Base-by-base conservation (phyloP, 495 filamentous ascomycete genomes). In the Podospora australis region DNA sequence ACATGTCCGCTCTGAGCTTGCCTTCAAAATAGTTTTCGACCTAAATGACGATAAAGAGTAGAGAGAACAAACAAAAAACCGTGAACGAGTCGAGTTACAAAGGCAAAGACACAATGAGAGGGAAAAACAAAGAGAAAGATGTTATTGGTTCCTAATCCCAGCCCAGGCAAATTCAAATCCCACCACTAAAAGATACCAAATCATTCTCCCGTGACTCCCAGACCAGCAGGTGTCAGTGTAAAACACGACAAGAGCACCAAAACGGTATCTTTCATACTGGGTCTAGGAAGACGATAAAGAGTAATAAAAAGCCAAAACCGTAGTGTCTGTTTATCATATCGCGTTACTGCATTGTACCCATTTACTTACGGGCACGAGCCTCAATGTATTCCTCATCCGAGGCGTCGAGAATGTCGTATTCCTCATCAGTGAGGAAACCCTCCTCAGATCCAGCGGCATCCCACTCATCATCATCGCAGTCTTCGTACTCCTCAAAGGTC, bases 401-500 rank as follows among this genome's bases (percentile, higher is more conserved):
- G 19, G 90, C 94, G 70, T 95, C 88, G 22, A 97, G 82, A 52
- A 97, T 84, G 54, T 98, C 92, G 57, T 96, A 98, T 70, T 98
- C 92, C 57, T 97, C 92, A 55, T 98, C 92, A 10, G 94, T 96
- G 68, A 94, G 66, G 74, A 94, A 96, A 6, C 81, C 85, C 43
- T 75, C 70, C 34, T 76, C 77, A 6, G 70, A 75, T 23, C 69
- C 74, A 10, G 78, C 77, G 35, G 87, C 87, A 34, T 71, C 71
- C 61, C 82, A 84, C 38, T 78, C 78, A 38, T 68, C 74, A 36
- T 70, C 73, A 48, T 74, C 72, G 48, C 67, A 76, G 43, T 75
- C 75, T 57, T 88, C 86, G 40, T 86, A 75, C 28, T 88, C 86
- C 8, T 83, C 57, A 40, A 50, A 54, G 44, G 55, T 48, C 50